Conservation (phyloP, 352 stramenopile genomes). For the Globisporangium acanthophoron region DNA sequence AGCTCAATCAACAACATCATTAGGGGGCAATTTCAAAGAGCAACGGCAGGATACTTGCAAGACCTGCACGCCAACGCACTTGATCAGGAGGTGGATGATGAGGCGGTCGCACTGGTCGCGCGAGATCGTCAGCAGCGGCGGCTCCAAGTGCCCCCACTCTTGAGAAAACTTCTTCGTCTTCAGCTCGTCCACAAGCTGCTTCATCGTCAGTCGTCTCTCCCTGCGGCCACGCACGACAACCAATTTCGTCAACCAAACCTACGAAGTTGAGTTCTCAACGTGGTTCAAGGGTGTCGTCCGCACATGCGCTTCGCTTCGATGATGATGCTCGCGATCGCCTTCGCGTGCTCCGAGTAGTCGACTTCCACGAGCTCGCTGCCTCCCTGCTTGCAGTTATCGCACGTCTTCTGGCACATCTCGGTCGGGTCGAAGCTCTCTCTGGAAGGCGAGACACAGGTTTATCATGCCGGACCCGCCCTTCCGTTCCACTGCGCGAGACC, state of each 20-base stretch:
- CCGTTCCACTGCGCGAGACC: neutral
- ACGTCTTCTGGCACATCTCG: slow-evolving; percentile 32
- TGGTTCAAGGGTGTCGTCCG: neutral
- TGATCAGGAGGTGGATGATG: slow-evolving; percentile 42
- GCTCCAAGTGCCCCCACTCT: slow-evolving; percentile 26
- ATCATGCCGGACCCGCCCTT: neutral
- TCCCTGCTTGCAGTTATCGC: slow-evolving; percentile 44
- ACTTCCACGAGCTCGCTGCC: slow-evolving; percentile 16
- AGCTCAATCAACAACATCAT: neutral
- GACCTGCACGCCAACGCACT: slow-evolving; percentile 1
- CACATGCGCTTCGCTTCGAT: slow-evolving; percentile 45
- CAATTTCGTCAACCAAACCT: neutral
- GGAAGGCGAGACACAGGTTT: neutral
- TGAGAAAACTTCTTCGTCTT: slow-evolving; percentile 46
- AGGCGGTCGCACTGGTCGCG: slow-evolving; percentile 40
- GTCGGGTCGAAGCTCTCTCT: slow-evolving; percentile 37
- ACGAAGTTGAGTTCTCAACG: neutral
- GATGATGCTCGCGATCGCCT: slow-evolving; percentile 41
- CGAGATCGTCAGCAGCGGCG: slow-evolving; percentile 28
- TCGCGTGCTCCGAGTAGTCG: slow-evolving; percentile 45
- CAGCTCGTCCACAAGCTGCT: slow-evolving; percentile 66
- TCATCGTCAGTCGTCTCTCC: slow-evolving; percentile 57
- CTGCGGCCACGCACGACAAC: slow-evolving; percentile 14
- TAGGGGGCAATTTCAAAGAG: neutral
- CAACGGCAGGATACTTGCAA: neutral